A percentile compares a stretch with the other conserved stretches of the same genome.
These are phyloP conservation scores for Populus tremula DNA, from an alignment of 345 rosid species.

Conservation along the genomic window DNA sequence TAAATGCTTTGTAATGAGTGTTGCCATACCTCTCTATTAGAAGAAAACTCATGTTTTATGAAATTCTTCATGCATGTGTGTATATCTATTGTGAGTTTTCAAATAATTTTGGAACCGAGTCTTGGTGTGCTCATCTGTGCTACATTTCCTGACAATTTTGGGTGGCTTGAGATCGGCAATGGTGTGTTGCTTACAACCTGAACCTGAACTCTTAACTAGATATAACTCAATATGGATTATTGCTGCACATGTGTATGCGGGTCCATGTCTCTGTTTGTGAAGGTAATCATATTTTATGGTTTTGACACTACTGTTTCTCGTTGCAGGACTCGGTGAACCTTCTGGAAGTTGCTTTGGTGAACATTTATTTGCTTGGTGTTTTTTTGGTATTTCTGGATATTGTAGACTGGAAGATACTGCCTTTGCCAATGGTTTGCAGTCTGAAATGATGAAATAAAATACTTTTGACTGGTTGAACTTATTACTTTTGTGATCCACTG, in stretches of 20 bases:
- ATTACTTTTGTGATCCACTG: neutral
- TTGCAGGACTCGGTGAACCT: conserved; percentile 27
- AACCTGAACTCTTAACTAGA: neutral
- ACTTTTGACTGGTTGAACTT: conserved; percentile 6
- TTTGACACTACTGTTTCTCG: neutral
- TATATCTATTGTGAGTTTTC: neutral
- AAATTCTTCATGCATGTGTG: neutral
- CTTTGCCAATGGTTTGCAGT: conserved; percentile 5
- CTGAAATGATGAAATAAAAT: conserved; percentile 25
- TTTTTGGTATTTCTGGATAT: conserved; percentile 15
- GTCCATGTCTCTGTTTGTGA: neutral
- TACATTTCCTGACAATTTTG: neutral
- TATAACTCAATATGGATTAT: neutral
- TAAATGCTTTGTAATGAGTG: neutral
- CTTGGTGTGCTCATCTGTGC: neutral
- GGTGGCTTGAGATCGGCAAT: neutral
- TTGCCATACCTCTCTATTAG: neutral
- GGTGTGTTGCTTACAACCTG: neutral
- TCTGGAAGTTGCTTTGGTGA: conserved; percentile 11
- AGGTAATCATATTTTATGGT: neutral
- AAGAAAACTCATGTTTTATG: neutral
- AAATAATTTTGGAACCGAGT: too few species aligned
- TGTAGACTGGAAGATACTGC: conserved; percentile 21
- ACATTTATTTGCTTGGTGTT: conserved; percentile 12
- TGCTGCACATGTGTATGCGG: neutral